Base-by-base conservation (phyloP, 1,284 basidiomycete genomes). In the Ustilago loliicola region DNA sequence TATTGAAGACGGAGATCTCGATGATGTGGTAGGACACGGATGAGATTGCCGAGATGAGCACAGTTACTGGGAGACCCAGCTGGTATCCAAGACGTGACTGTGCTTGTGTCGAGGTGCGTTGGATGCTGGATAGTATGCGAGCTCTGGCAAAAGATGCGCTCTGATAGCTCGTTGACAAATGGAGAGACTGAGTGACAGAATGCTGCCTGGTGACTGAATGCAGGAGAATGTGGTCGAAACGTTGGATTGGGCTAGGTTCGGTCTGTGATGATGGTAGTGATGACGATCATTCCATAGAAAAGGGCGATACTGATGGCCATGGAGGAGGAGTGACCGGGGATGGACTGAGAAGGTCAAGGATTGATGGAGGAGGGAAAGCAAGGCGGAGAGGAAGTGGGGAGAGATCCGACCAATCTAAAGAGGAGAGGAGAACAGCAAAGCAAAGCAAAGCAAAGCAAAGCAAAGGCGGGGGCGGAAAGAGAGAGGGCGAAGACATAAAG, bases 361-460 rank as follows among this genome's bases (percentile, higher is more conserved):
- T 29, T 25, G n/a, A 36, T 21, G n/a, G 30, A 53, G 54, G n/a
- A 36, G 21, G 21, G 17, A 15, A 15, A 17, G 58, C 32, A 51
- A 45, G 48, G 27, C 32, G 42, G 19, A 52, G 50, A 34, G 60
- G 36, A 29, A 21, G 19, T n/a, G 42, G n/a, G 50, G 48, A 61
- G 48, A 48, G 59, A 59, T 59, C 38, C 42, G 29, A 29, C 29
- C 29, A 59, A 25, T 10, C 23, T 13, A n/a, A 34, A 21, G 48
- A 47, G 48, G 52, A 54, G 13, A 45, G 53, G 27, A 42, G 52
- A 19, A 45, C 27, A 53, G 60, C 19, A 36, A 36, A 9, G 11
- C 38, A 19, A 19, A 40, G 7, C 6, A 34, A 34, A 21, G 40
- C 23, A 42, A 19, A 53, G 59, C n/a, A n/a, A n/a, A n/a, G 34